phyloP scores from a whole-genome alignment of 148 eudicot genomes.

The Rhododendron henanense region DNA sequence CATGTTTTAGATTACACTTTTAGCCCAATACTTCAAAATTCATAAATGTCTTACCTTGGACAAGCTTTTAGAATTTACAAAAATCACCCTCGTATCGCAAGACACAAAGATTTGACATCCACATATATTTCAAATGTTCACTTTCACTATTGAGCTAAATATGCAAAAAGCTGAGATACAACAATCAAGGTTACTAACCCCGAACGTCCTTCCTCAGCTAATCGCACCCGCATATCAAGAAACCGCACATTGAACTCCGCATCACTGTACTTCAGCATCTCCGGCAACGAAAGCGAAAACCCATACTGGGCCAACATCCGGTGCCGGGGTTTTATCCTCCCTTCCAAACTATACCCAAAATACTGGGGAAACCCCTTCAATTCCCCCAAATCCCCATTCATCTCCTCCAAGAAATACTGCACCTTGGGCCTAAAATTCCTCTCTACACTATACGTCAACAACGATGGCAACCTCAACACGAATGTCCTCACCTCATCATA shows the following conservation, averaged over 20 bases:
- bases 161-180: not conserved
- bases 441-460: conserved; percentile 69
- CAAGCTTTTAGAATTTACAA: not conserved
- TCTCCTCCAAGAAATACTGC: conserved; percentile 68
- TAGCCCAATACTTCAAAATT: not conserved
- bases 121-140: not conserved
- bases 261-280: conserved; percentile 82
- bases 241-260: conserved; percentile 58
- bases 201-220: conserved; percentile 17
- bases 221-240: conserved; percentile 48
- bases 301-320: conserved; percentile 50
- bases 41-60: not conserved
- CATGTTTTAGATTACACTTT: not conserved
- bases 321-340: conserved; percentile 73
- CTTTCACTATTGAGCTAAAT: conserved; percentile 1
- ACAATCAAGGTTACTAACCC: conserved; percentile 12
- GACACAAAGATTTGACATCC: not conserved
- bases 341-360: conserved; percentile 84
- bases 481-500: conserved; percentile 47
- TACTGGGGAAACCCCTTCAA: conserved; percentile 86
- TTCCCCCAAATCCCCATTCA: conserved; percentile 73
- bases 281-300: conserved; percentile 51
- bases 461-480: conserved; percentile 75
- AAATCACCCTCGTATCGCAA: not conserved
- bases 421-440: conserved; percentile 64